A percentile compares a stretch with the other conserved stretches of the same genome.
Evolutionary conservation across 768 basidiomycete species (phyloP).

Genomic region (Tephrocybe sp.): DNA sequence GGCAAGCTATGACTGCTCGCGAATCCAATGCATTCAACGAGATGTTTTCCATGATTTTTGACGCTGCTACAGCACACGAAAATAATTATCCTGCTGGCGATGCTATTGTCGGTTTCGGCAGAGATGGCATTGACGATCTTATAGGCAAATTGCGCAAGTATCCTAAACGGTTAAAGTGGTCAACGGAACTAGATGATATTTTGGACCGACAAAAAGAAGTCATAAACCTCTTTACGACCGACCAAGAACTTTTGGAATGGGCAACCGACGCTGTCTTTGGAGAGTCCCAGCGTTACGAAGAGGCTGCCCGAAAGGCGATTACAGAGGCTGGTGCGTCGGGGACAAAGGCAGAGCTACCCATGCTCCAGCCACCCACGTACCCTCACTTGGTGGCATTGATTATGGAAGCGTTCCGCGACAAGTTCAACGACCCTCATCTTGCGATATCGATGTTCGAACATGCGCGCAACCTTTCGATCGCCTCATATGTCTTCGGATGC

Average conservation of each 20-base stretch:
- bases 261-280: constrained; percentile 65
- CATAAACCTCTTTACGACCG: constrained; percentile 67
- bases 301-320: constrained; percentile 38
- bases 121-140: constrained; percentile 41
- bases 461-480: constrained; percentile 68
- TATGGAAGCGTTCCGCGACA: constrained; percentile 76
- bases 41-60: constrained; percentile 73
- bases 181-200: constrained; percentile 47
- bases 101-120: constrained; percentile 19
- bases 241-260: constrained; percentile 74
- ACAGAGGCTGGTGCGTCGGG: constrained; percentile 24
- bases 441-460: constrained; percentile 82
- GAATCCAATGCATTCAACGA: constrained; percentile 68
- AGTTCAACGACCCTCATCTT: constrained; percentile 75
- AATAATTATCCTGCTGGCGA: constrained; percentile 10
- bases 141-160: constrained; percentile 54
- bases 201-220: constrained; percentile 71
- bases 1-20: constrained; percentile 64
- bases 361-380: constrained; percentile 64
- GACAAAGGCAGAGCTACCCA: constrained; percentile 25
- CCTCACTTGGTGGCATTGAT: constrained; percentile 73
- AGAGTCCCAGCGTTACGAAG: constrained; percentile 49
- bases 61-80: constrained; percentile 40
- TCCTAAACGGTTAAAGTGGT: constrained; percentile 47
- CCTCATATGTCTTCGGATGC: constrained; percentile 88